Base-by-base conservation (phyloP, 768 basidiomycete species). In the Boletales sp. region DNA sequence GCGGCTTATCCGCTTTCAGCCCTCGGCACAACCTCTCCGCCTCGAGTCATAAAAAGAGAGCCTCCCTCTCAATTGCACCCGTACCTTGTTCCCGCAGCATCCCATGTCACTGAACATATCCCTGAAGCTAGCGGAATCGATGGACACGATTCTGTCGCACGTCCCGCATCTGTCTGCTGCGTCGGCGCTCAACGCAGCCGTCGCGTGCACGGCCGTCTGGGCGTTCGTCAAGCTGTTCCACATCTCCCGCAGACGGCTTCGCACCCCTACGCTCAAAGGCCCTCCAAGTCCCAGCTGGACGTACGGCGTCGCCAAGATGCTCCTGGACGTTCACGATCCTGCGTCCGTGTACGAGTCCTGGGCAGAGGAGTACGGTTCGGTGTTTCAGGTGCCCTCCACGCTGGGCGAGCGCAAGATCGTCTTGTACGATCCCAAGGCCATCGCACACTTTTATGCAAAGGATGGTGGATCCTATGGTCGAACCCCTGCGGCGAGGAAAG, bases 371-470 rank as follows among this genome's bases (percentile, higher is more conserved):
- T 65, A 56, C 30, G 61, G 63, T 3, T 31, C 42, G 0, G 58
- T 35, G 11, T 65, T 57, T 14, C 36, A 32, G 5, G 39, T 54
- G 7, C 61, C 64, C 8, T 51, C 53, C 10, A 43, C 54, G 0
- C 12, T 65, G n/a, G 57, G 63, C 3, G 19, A 9, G 2, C 43
- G 40, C 10, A 41, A 28, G 36, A 47, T 64, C 30, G 14, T 65
- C 10, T 33, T 65, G 17, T 66, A 69, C 39, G 80, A 80, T 53
- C 74, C 74, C 5, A 80, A 75, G 44, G 56, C 58, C 3, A 57
- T 61, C n/a, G 38, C 59, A 11, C 54, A 61, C 32, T 53, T 46
- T 4, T 38, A 53, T 32, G 28, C 51, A 18, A 58, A 55, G 5
- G 59, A 61, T 7, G 42, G 43, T 2, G 49, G 62, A 12, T 69